Evolutionary conservation across 257 asterid species (phyloP), one percentile per base, ranked within the genome.

Genomic region (Jaltomata sinuosa): DNA sequence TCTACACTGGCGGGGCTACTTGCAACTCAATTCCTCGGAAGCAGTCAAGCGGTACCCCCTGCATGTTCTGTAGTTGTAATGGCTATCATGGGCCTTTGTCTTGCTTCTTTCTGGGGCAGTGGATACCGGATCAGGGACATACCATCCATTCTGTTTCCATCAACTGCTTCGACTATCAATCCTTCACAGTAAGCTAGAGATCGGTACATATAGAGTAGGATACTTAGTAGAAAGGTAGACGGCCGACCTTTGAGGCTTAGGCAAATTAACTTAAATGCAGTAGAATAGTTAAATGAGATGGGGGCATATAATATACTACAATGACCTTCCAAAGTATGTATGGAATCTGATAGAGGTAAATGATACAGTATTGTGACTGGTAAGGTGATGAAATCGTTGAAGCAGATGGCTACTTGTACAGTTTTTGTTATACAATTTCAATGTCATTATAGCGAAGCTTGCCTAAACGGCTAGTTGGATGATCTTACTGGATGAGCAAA

Each of bases 61-160:
- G 99, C 99, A 84, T 95, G 99, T 89, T 97, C 99, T 0, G 98
- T 95, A 2, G 97, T 97, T 6, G 94, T 95, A 80, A 95, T 95
- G 99, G 99, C 99, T 21, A 95, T 95, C 87, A 94, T 97, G 99
- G 99, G 99, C 74, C 98, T 97, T 40, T 91, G 97, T 80, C 94
- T 97, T 8, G 99, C 99, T 81, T 95, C 99, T 3, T 97, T 93
- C 90, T 97, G 99, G 99, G 99, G 99, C 8, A 87, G 87, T 15
- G 97, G 98, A 27, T 88, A 27, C 68, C 89, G 95, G 59, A 90
- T 97, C 87, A 85, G 98, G 85, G 96, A 93, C 84, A 45, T 93
- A n/a, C 89, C 90, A 0, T 80, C 89, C 8, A 72, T 81, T 64
- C 80, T 92, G 21, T 42, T 84, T 83, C 91, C 90, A 10, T 88